Conservation (phyloP, 1,284 basidiomycete genomes). For the Rhodofomes roseus region DNA sequence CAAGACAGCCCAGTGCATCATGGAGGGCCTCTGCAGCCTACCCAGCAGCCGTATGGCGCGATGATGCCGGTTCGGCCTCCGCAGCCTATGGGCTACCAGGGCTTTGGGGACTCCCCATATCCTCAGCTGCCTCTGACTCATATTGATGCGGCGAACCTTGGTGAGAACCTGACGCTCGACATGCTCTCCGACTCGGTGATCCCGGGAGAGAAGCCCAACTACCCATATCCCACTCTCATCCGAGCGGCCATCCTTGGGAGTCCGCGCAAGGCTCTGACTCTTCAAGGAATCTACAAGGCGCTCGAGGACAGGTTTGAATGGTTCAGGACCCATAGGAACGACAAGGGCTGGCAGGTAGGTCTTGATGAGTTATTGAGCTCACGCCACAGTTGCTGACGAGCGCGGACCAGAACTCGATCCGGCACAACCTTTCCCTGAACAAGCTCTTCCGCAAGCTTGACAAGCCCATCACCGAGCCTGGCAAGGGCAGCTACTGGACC, state of each 20-base stretch:
- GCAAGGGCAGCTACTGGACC: constrained; percentile 73
- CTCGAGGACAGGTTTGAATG: constrained; percentile 57
- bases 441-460: constrained; percentile 70
- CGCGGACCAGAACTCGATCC: constrained; percentile 72
- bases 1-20: not conserved
- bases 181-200: constrained; percentile 46
- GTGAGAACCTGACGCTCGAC: constrained; percentile 40
- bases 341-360: constrained; percentile 63
- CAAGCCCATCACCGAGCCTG: constrained; percentile 65
- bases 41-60: not conserved
- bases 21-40: not conserved
- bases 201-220: constrained; percentile 47
- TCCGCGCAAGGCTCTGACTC: constrained; percentile 48
- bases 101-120: constrained; percentile 23
- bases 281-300: constrained; percentile 60
- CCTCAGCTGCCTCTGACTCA: constrained; percentile 46
- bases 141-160: constrained; percentile 39
- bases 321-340: constrained; percentile 44
- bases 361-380: not conserved
- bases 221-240: constrained; percentile 56
- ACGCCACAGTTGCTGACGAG: not conserved
- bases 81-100: not conserved
- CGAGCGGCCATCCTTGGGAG: constrained; percentile 74
- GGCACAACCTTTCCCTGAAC: constrained; percentile 86
- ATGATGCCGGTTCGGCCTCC: not conserved